Evolutionary conservation across 2,329 filamentous ascomycete genomes (phyloP), one percentile per base, ranked within the genome.

Genomic region (Rhynchosporium secalis): DNA sequence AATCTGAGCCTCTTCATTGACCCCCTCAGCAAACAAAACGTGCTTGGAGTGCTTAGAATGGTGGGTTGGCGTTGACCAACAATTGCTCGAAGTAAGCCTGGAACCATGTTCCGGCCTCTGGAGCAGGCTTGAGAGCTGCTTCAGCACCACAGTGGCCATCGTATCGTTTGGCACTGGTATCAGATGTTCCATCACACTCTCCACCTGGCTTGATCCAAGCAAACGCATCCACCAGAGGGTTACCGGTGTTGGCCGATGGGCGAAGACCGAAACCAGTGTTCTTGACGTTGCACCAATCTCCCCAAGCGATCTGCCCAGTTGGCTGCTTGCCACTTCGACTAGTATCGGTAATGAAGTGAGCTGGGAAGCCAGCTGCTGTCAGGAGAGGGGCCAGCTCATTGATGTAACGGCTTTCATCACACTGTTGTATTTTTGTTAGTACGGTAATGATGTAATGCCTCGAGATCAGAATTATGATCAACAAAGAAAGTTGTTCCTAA

Each of bases 201-300:
- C 81, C 81, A 66, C 87, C 87, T 4, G 87, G 87, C 80, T 89
- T 90, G 68, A 89, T 78, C 87, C 87, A 89, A 62, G 89, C 86
- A 67, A 89, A 86, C 46, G 86, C 85, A 72, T 90, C 87, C 40
- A 82, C 78, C 20, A 86, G 76, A 1, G 75, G 71, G 65, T 85
- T 80, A 13, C 83, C 84, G 8, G 86, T 89, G 71, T 83, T 77
- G n/a, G 84, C 79, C 3, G 82, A 83, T 1, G 86, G 86, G n/a
- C 85, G 81, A n/a, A 75, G 75, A 63, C 87, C 87, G 65, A 88
- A 89, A 7, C 87, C 86, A 62, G 85, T 83, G 38, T 81, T 83
- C 54, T 77, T 80, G 64, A 87, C 79, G 71, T 88, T 89, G 78
- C 86, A 89, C 86, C 87, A 89, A 72, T 89, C 80, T 47, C 86